phyloP scores from a whole-genome alignment of 371 early-diverging fungal species.

The Capniomyces stellatus region DNA sequence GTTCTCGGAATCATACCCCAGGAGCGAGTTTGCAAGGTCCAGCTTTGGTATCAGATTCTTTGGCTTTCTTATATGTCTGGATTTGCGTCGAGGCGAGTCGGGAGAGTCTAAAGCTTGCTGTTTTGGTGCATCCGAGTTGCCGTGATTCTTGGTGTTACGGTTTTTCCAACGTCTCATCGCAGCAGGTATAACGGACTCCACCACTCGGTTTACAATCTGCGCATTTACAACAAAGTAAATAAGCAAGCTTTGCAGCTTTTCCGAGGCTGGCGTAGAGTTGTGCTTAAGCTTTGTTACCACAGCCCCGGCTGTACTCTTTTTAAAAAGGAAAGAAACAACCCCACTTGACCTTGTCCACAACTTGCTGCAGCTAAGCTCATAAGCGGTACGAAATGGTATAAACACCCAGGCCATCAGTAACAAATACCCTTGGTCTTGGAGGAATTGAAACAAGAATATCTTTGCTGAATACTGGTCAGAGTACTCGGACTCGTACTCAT shows the following conservation, averaged over 20 bases:
- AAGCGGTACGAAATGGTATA: constrained; percentile 49
- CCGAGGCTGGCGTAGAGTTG: constrained; percentile 21
- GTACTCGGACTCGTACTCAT: constrained; percentile 50
- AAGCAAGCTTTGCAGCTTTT: constrained; percentile 42
- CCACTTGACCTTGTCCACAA: constrained; percentile 2
- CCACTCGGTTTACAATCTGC: constrained; percentile 54
- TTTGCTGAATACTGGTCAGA: constrained; percentile 54
- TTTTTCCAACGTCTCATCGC: constrained; percentile 23
- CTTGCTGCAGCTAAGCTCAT: constrained; percentile 14
- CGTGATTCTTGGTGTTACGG: not conserved
- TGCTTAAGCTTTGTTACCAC: constrained; percentile 9
- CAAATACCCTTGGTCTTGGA: constrained; percentile 60
- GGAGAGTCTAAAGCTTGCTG: not conserved
- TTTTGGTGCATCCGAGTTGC: not conserved
- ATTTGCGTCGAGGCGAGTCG: not conserved
- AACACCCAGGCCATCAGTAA: constrained; percentile 72
- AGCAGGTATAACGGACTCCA: constrained; percentile 56
- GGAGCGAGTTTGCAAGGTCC: not conserved
- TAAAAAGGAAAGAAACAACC: constrained; percentile 4
- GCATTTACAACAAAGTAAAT: constrained; percentile 67
- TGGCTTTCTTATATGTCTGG: constrained; percentile 3
- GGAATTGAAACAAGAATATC: constrained; percentile 65
- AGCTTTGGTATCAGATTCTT: not conserved
- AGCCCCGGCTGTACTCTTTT: not conserved
- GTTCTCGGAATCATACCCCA: constrained; percentile 8